Base-by-base conservation (phyloP, 2,329 filamentous ascomycete species). In the Aureobasidium sp. region DNA sequence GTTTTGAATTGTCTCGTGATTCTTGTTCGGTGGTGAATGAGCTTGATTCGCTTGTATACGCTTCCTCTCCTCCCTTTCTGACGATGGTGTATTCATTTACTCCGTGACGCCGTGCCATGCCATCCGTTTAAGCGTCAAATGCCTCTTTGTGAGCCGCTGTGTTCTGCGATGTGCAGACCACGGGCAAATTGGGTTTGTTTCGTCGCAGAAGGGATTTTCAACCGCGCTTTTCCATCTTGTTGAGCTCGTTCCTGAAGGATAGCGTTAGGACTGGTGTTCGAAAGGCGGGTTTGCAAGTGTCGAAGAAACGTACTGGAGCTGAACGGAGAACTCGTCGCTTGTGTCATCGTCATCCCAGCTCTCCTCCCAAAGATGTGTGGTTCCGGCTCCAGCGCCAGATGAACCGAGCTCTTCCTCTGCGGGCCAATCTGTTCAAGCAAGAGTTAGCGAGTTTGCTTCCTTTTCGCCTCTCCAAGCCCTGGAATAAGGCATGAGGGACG, bases 291-390 rank as follows among this genome's bases (percentile, higher is more conserved):
- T 12, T 6, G 4, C n/a, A 2, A 2, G 24, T 11, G 14, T 6
- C n/a, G n/a, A n/a, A n/a, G n/a, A 10, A 7, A 52, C 47, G 34
- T 71, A 95, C 91, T 89, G 94, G 66, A 98, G 74, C 76, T 97
- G 91, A 65, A 87, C 81, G 11, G 90, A 93, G 70, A 98, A 98
- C 66, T 98, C 93, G 68, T 98, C 93, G 64, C 80, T 93, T 60
- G 89, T 93, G 72, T 97, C 93, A 69, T 97, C 91, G 66, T 98
- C 93, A 67, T 98, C 93, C 93, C 93, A 98, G 78, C 90, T 96
- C 78, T 98, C 93, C 73, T 98, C 93, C 93, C 93, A 98, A 52
- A 98, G 77, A 74, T 97, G 90, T 69, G 84, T 66, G 53, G 60
- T 66, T 42, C 32, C 55, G 7, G 56, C 60, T 21, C 38, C 55